These are phyloP conservation scores for Hypocrella siamensis DNA, from an alignment of 2,329 filamentous ascomycete genomes.

Conservation along the genomic window DNA sequence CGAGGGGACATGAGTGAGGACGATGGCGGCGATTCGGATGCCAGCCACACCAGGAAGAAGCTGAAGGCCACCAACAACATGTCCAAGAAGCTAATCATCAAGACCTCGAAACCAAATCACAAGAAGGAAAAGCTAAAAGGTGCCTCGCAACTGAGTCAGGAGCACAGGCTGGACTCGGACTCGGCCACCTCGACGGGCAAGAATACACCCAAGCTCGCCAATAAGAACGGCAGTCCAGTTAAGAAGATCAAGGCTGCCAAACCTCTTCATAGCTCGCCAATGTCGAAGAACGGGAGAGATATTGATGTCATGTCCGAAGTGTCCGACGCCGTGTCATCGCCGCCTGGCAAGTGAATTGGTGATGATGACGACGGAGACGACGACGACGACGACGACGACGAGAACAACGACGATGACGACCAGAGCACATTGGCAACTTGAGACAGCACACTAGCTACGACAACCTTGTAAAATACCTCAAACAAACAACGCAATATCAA, in stretches of 20 bases:
- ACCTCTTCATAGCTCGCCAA: constrained; percentile 30
- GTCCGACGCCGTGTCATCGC: constrained; percentile 39
- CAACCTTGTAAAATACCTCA: no score
- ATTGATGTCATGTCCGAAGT: constrained; percentile 39
- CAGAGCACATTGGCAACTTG: no score
- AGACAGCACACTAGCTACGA: no score
- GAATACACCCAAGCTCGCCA: constrained; percentile 15
- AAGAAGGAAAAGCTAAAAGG: constrained; percentile 42
- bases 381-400: no score
- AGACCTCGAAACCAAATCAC: constrained; percentile 29
- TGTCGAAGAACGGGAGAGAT: constrained; percentile 32
- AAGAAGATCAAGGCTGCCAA: constrained; percentile 30
- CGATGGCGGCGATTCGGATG: constrained; percentile 34
- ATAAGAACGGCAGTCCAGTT: constrained; percentile 21
- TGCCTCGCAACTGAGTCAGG: constrained; percentile 32
- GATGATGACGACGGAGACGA: no score
- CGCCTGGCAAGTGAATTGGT: constrained; percentile 16
- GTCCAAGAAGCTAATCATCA: constrained; percentile 40
- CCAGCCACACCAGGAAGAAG: constrained; percentile 42
- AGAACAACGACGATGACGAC: no score
- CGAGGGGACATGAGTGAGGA: constrained; percentile 41
- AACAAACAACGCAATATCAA: no score
- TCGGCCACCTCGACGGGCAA: constrained; percentile 7
- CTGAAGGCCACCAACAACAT: constrained; percentile 25
- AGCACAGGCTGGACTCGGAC: constrained; percentile 23